Evolutionary conservation across 306 rosid species (phyloP).

Genomic region (Inga oerstediana): DNA sequence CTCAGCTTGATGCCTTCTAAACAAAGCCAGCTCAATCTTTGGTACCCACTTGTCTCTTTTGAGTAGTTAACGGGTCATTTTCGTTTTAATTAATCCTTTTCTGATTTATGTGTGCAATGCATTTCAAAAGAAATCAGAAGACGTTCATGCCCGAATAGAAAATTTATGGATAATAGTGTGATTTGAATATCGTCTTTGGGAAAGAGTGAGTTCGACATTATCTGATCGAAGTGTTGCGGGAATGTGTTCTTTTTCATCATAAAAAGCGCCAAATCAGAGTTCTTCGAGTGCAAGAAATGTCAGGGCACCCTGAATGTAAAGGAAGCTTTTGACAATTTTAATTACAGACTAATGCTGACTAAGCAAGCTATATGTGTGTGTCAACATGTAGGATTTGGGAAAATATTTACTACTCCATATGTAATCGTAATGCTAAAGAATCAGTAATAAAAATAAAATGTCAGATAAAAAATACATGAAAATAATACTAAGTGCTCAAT

Average conservation of each 20-base stretch:
- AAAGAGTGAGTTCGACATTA: neutral
- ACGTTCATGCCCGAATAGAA: neutral
- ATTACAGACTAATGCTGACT: neutral
- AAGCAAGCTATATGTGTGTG: neutral
- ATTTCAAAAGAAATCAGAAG: neutral
- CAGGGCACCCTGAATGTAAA: neutral
- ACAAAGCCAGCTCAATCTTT: slow-evolving; percentile 16
- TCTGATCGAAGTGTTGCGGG: neutral
- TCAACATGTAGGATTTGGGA: neutral
- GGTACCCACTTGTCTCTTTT: slow-evolving; percentile 20
- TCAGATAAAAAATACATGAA: neutral
- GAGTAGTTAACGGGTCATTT: slow-evolving; percentile 28
- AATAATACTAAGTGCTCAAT: neutral
- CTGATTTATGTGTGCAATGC: neutral
- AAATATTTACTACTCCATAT: neutral
- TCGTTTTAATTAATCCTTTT: slow-evolving; percentile 13
- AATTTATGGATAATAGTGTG: neutral
- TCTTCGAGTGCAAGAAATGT: neutral
- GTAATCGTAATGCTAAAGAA: neutral
- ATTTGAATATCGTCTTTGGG: neutral
- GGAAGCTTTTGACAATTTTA: neutral
- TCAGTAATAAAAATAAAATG: neutral
- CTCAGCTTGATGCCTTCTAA: slow-evolving; percentile 27
- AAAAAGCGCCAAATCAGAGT: neutral
- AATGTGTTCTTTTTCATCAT: neutral